phyloP scores from a whole-genome alignment of 2,329 filamentous ascomycete species.

The Penicillium sp. region DNA sequence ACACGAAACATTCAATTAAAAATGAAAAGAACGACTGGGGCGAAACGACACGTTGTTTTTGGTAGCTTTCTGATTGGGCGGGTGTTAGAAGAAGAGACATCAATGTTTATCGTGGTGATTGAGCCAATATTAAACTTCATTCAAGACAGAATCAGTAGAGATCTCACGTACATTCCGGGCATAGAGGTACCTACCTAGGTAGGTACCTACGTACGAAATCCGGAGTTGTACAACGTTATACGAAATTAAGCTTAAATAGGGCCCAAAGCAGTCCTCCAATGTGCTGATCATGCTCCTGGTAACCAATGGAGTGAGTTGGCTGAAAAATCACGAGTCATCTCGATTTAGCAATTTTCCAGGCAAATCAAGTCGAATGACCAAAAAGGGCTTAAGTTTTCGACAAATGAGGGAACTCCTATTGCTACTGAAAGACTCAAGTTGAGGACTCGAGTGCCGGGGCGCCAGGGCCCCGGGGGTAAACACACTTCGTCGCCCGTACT shows the following conservation, averaged over 20 bases:
- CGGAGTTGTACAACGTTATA: neutral
- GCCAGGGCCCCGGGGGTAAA: too few species aligned
- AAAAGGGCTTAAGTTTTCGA: neutral
- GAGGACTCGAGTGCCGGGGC: too few species aligned
- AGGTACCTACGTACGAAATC: too few species aligned
- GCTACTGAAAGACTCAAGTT: neutral
- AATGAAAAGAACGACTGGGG: neutral
- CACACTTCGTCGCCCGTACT: too few species aligned
- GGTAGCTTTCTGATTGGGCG: neutral
- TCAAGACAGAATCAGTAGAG: neutral
- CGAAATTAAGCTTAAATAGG: neutral
- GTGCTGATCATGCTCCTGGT: neutral
- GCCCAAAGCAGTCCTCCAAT: neutral
- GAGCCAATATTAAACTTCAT: neutral
- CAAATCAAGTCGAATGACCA: neutral
- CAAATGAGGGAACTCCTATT: neutral
- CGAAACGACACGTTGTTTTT: neutral
- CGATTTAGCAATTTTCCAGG: neutral
- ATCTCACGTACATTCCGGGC: neutral
- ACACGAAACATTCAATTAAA: neutral
- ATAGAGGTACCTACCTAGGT: too few species aligned
- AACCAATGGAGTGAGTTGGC: neutral
- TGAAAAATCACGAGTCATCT: neutral
- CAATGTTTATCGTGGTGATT: neutral
- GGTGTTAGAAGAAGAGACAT: neutral